Evolutionary conservation across 805 yeast species (phyloP), one percentile per base, ranked within the genome.

Genomic region (Cyberlindnera mississippiensis): DNA sequence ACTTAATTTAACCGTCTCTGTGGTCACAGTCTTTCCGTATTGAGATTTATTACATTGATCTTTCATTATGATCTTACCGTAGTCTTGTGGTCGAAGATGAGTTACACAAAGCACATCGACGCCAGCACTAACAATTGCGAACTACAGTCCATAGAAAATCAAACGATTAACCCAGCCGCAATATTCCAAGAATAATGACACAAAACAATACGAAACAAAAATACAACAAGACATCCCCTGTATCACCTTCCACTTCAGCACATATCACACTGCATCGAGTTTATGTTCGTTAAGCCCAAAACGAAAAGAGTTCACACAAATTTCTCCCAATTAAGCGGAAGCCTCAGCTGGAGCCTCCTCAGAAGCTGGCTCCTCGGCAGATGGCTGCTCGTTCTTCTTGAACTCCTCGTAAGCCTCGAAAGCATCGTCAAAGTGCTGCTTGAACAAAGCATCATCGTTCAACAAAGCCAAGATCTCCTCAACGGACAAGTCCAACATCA

Each of bases 401-500:
- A 84, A 90, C 62, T 85, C 87, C 72, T 87, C 89, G 71, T 87
- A 91, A 63, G 97, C 97, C 69, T 83, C 79, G 58, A 83, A 78
- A 55, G 99, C 99, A 69, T 91, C 98, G 59, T 83, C 84, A 64
- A 91, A 88, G 68, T 89, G 96, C 67, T 81, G 80, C 73, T 82
- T 82, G 75, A 93, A 86, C 56, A 84, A 78, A 58, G 80, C 89
- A 52, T 88, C 96, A 66, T 90, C 93, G 63, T 87, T 95, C 67
- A 88, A 79, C 66, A 91, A 76, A 49, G 85, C 84, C 61, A 90
- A 71, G 59, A 93, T 85, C 72, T 91, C 96, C 61, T 80, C 80
- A 70, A 85, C 86, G 63, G 89, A 95, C 80, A 91, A 81, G 65
- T 90, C 96, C 63, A 93, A 79, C 75, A 93, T 80, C 98, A 93